Evolutionary conservation across 2,329 filamentous ascomycete genomes (phyloP).

Genomic region (Chalaropsis thielavioides): DNA sequence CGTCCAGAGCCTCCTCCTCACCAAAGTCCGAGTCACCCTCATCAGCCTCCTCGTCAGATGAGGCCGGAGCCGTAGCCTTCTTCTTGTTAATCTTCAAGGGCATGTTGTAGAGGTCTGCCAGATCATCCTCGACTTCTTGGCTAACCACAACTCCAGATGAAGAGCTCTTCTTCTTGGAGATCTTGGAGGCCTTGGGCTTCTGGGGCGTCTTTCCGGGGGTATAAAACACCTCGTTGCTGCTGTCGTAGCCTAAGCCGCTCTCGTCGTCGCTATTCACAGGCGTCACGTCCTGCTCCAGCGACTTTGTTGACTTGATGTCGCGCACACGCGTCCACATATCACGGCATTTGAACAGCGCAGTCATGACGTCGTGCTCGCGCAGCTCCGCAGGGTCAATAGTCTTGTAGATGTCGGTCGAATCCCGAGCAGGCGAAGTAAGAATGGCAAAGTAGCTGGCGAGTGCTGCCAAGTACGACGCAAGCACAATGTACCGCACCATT

Average conservation of each 20-base stretch:
- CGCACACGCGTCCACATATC: conserved; percentile 67
- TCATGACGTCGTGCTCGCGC: conserved; percentile 84
- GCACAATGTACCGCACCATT: conserved; percentile 60
- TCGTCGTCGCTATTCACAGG: conserved; percentile 27
- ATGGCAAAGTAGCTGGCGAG: conserved; percentile 91
- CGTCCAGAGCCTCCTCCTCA: conserved; percentile 69
- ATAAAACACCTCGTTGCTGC: conserved; percentile 21
- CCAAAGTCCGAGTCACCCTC: conserved; percentile 79
- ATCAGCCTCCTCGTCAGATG: conserved; percentile 28
- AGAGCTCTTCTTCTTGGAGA: conserved; percentile 29
- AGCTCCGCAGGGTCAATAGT: conserved; percentile 64
- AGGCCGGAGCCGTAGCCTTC: conserved; percentile 30
- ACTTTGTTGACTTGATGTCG: conserved; percentile 39
- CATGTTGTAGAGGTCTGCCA: conserved; percentile 56
- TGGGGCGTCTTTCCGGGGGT: conserved; percentile 20
- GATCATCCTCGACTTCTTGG: conserved; percentile 52
- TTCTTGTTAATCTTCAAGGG: conserved; percentile 33
- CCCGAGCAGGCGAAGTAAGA: conserved; percentile 63
- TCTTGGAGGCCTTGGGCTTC: conserved; percentile 24
- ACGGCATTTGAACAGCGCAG: conserved; percentile 62
- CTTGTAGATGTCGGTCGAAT: conserved; percentile 37
- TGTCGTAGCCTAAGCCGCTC: conserved; percentile 22
- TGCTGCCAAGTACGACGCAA: conserved; percentile 73
- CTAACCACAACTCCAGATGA: conserved; percentile 34
- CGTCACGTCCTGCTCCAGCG: conserved; percentile 17